A percentile compares a stretch with the other conserved stretches of the same genome.
phyloP scores from a whole-genome alignment of 2,329 filamentous ascomycete genomes.

The Teratosphaeria destructans region DNA sequence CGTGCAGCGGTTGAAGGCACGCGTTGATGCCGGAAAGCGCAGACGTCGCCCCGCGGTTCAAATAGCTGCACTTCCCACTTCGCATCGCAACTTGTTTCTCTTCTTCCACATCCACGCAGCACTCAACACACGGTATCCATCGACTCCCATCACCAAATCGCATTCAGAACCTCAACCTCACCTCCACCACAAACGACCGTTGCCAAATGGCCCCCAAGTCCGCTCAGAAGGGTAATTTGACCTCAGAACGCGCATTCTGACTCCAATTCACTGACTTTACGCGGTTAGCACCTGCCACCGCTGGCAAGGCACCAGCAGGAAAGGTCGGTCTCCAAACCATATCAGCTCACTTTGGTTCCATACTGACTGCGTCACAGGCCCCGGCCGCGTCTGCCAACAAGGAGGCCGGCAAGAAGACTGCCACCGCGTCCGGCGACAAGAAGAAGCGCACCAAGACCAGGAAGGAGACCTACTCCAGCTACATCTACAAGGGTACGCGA shows the following conservation, averaged over 20 bases:
- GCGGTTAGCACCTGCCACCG: constrained; percentile 52
- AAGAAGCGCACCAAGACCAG: constrained; percentile 99
- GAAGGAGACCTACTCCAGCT: constrained; percentile 99
- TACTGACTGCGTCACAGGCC: neutral
- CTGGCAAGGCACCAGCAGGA: constrained; percentile 79
- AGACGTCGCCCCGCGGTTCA: constrained; percentile 8
- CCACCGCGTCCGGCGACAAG: constrained; percentile 87
- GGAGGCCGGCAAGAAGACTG: constrained; percentile 99
- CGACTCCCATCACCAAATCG: constrained; percentile 20
- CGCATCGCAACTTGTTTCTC: constrained; percentile 12
- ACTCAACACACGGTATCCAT: constrained; percentile 15
- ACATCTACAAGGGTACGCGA: constrained; percentile 96
- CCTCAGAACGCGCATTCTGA: constrained; percentile 2
- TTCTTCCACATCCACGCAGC: constrained; percentile 28
- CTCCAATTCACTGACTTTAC: constrained; percentile 44
- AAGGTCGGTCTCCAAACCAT: constrained; percentile 31
- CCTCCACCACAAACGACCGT: constrained; percentile 19
- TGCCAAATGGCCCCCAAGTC: constrained; percentile 92
- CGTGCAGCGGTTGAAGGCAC: constrained; percentile 2
- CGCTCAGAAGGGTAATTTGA: constrained; percentile 58
- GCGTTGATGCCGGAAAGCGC: neutral
- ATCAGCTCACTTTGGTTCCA: neutral
- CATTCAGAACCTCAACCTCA: constrained; percentile 20
- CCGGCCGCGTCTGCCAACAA: constrained; percentile 85
- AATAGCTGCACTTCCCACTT: constrained; percentile 22